A percentile compares a stretch with the other conserved stretches of the same genome.
Conservation (phyloP, 306 rosid species). For the Quercus rubra region DNA sequence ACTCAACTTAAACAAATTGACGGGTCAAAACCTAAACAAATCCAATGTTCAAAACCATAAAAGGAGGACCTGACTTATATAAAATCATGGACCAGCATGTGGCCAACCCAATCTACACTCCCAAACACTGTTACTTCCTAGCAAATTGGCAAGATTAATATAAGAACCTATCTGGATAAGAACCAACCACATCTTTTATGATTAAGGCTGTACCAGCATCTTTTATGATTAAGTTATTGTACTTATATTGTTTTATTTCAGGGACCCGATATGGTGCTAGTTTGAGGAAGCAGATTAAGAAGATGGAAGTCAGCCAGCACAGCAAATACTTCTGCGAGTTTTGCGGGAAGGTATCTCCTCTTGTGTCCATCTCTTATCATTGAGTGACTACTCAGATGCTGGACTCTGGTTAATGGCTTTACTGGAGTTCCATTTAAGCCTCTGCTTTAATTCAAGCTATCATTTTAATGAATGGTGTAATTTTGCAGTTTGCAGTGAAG, state of each 20-base stretch:
- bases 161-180: no score
- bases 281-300: slow-evolving; percentile 84
- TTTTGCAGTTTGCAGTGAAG: slow-evolving; percentile 66
- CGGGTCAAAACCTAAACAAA: no score
- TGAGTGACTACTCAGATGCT: neutral
- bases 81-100: no score
- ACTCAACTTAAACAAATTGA: no score
- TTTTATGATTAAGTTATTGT: neutral
- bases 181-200: no score
- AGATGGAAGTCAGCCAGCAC: slow-evolving; percentile 88
- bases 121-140: no score
- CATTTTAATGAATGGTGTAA: neutral
- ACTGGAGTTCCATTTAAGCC: neutral
- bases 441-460: neutral
- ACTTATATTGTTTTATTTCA: slow-evolving; percentile 16
- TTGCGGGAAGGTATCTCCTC: slow-evolving; percentile 66
- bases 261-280: slow-evolving; percentile 93
- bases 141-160: no score
- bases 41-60: no score
- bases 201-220: no score
- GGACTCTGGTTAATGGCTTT: neutral
- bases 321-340: slow-evolving; percentile 76
- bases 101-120: no score
- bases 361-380: neutral
- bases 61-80: no score